A percentile compares a stretch with the other conserved stretches of the same genome.
Evolutionary conservation across 108 stramenopile genomes (phyloP).

Genomic region (Pseudonitzschia multistriata): DNA sequence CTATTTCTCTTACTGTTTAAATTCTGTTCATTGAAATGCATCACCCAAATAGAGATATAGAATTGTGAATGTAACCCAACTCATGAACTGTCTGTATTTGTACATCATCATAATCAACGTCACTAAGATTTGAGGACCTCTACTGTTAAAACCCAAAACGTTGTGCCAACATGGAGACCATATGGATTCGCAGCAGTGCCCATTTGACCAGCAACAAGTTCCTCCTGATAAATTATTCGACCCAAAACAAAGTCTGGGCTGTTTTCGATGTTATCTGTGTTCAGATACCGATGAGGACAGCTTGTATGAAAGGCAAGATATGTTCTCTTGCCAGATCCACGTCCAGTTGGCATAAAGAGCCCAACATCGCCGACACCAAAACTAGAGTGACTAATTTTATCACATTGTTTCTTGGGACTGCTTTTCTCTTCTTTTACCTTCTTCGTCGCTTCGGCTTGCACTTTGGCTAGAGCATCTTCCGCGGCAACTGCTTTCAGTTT

Average conservation of each 20-base stretch:
- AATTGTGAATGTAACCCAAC: background rate
- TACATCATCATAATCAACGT: background rate
- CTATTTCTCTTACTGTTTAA: background rate
- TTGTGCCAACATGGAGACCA: conserved; percentile 78
- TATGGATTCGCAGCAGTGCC: conserved; percentile 81
- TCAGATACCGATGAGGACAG: conserved; percentile 81
- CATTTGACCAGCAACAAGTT: conserved; percentile 60
- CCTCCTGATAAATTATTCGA: conserved; percentile 78
- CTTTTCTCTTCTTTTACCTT: conserved; percentile 16
- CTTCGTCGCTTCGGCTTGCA: conserved; percentile 15
- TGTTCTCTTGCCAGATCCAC: conserved; percentile 63
- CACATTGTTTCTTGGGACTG: conserved; percentile 28
- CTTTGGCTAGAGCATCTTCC: conserved; percentile 30
- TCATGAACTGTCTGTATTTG: background rate
- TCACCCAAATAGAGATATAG: background rate
- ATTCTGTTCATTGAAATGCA: background rate
- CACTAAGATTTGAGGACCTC: conserved; percentile 58
- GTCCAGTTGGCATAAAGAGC: conserved; percentile 83
- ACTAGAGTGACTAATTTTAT: conserved; percentile 85
- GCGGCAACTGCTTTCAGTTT: conserved; percentile 37
- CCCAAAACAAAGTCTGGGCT: conserved; percentile 78
- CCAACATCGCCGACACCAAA: conserved; percentile 80
- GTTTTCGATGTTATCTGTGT: conserved; percentile 69
- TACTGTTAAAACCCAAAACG: conserved; percentile 80
- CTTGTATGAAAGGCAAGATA: conserved; percentile 83